phyloP scores from a whole-genome alignment of 805 yeast species.

The Yarrowia divulgata region DNA sequence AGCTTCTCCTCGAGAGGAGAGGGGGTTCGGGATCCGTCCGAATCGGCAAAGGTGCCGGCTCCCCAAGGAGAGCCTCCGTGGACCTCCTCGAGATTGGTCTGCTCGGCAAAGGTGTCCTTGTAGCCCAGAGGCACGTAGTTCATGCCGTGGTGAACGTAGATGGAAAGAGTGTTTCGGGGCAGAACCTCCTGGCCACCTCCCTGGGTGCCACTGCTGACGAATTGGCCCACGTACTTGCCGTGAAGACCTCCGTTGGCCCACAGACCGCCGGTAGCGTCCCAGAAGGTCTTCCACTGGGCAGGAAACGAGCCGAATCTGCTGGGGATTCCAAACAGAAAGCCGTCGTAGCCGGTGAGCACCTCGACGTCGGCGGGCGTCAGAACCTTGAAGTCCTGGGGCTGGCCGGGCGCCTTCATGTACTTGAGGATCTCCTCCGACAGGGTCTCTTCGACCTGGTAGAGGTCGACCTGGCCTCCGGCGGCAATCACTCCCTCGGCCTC shows the following conservation, averaged over 20 bases:
- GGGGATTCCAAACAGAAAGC: slow-evolving; percentile 83
- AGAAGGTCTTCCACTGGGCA: slow-evolving; percentile 77
- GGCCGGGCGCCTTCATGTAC: slow-evolving; percentile 62
- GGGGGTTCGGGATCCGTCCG: slow-evolving; percentile 78
- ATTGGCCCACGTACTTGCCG: slow-evolving; percentile 78
- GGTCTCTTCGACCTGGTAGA: slow-evolving; percentile 82
- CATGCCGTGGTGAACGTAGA: slow-evolving; percentile 80
- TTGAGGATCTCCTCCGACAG: slow-evolving; percentile 64
- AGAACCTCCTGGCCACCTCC: slow-evolving; percentile 89
- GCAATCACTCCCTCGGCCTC: slow-evolving; percentile 71
- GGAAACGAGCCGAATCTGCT: slow-evolving; percentile 85
- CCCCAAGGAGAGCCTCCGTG: slow-evolving; percentile 90
- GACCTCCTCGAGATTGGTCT: slow-evolving; percentile 63
- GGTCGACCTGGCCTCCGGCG: slow-evolving; percentile 72
- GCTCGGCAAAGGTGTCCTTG: slow-evolving; percentile 62
- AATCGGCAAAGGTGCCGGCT: slow-evolving; percentile 80
- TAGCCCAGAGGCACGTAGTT: slow-evolving; percentile 82
- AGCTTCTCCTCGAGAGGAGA: slow-evolving; percentile 66
- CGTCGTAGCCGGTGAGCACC: slow-evolving; percentile 71
- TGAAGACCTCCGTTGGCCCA: slow-evolving; percentile 78
- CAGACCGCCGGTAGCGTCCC: slow-evolving; percentile 78
- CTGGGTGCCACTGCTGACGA: slow-evolving; percentile 73
- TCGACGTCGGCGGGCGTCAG: slow-evolving; percentile 69
- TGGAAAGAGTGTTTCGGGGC: slow-evolving; percentile 65
- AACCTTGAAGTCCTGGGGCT: slow-evolving; percentile 59